phyloP scores from a whole-genome alignment of 73 alveolate species.

The Paramecium biaurelia region DNA sequence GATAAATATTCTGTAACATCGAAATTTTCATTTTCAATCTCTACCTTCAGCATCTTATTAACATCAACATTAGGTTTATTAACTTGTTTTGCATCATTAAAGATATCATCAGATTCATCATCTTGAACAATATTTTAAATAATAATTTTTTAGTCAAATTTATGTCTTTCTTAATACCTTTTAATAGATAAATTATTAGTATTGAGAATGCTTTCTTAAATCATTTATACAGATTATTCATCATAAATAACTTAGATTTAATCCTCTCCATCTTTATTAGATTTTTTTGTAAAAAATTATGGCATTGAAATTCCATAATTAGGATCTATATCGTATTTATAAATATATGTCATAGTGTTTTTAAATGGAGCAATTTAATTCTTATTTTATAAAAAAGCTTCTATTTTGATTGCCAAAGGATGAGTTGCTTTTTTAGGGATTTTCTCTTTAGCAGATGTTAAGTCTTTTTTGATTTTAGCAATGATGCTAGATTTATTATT shows the following conservation, averaged over 20 bases:
- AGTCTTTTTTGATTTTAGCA: neutral
- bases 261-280: neutral
- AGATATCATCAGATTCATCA: neutral
- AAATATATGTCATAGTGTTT: neutral
- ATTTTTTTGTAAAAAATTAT: neutral
- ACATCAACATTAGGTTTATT: neutral
- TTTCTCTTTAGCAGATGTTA: neutral
- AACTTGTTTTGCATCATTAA: neutral
- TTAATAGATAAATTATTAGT: neutral
- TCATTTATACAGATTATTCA: neutral
- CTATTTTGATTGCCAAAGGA: slow-evolving; percentile 18
- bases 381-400: neutral
- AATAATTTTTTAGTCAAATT: neutral
- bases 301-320: neutral
- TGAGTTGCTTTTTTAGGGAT: neutral
- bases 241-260: neutral
- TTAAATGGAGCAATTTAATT: neutral
- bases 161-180: neutral
- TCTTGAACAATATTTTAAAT: neutral
- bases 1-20: neutral
- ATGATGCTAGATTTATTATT: neutral
- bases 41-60: neutral
- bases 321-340: neutral
- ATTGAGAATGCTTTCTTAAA: neutral
- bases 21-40: neutral